Conservation (phyloP, 768 basidiomycete species). For the Zangia roseola region DNA sequence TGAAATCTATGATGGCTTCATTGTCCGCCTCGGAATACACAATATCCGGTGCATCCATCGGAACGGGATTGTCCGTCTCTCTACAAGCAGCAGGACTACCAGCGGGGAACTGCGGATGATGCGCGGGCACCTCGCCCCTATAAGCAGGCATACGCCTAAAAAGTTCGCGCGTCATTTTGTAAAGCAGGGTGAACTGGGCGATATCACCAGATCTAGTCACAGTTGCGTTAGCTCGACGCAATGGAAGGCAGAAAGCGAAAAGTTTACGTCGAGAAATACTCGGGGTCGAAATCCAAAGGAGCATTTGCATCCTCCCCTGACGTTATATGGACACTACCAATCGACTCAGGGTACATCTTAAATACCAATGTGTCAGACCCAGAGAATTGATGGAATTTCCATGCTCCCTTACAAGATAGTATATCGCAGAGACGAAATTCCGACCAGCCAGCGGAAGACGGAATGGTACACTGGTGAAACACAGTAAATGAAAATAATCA, state of each 20-base stretch:
- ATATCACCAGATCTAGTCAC: slow-evolving; percentile 35
- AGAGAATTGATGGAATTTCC: no score
- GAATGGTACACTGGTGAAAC: slow-evolving; percentile 19
- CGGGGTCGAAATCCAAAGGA: slow-evolving; percentile 43
- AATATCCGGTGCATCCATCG: slow-evolving; percentile 28
- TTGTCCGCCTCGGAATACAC: slow-evolving; percentile 34
- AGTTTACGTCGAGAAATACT: slow-evolving; percentile 43
- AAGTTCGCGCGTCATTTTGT: slow-evolving; percentile 54
- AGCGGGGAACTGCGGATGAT: slow-evolving; percentile 26
- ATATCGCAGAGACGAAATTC: slow-evolving; percentile 29
- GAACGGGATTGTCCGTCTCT: slow-evolving; percentile 16
- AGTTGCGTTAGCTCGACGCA: not conserved
- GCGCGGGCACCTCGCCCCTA: slow-evolving; percentile 7
- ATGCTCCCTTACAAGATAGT: slow-evolving; percentile 32
- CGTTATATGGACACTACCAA: slow-evolving; percentile 47
- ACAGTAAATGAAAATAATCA: not conserved
- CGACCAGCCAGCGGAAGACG: slow-evolving; percentile 15
- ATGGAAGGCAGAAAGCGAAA: not conserved
- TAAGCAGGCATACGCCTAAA: slow-evolving; percentile 46
- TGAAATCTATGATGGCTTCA: slow-evolving; percentile 29
- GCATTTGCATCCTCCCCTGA: slow-evolving; percentile 41
- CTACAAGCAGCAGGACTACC: slow-evolving; percentile 27
- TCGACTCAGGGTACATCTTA: slow-evolving; percentile 42
- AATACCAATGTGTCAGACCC: not conserved
- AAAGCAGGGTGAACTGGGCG: slow-evolving; percentile 45